Evolutionary conservation across 2,329 filamentous ascomycete genomes (phyloP), one percentile per base, ranked within the genome.

Genomic region (Tolypocladium ovalisporum): DNA sequence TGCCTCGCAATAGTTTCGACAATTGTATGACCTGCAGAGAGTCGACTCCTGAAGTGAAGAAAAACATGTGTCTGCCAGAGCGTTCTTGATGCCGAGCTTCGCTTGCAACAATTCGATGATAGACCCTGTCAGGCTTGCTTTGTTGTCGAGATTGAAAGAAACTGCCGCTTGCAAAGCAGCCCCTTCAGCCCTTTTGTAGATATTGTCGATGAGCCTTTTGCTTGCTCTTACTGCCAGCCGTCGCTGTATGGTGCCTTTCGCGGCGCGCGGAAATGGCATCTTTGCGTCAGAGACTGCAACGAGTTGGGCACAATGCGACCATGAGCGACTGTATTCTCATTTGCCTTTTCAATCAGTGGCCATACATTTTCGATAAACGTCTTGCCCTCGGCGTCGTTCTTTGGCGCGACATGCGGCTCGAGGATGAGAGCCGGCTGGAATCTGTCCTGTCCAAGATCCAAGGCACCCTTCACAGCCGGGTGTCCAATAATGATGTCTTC

Each of bases 381-480:
- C n/a, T 62, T 37, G 8, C 37, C 42, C 7, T 62, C 65, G 5
- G 59, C 61, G 9, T 65, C 58, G 1, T 59, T 64, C 36, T 63
- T 54, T 0, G 73, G 73, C 1, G 65, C 51, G 2, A 54, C 59
- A 2, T 56, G 37, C 0, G 77, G 76, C 59, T 82, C 80, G 42
- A 82, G 60, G 6, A 81, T 67, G 3, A 82, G 61, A 0, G 72
- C 75, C 0, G 79, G 68, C 61, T 81, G 75, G 61, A 81, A 78
- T 2, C 63, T 67, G 49, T 73, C 70, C 19, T 70, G 62, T 3
- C 79, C 79, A 0, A 79, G 75, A 12, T 77, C 63, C 2, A 76
- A 44, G 0, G 67, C 70, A 0, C 60, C 65, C 2, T 57, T 68
- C 12, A 76, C 60, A 0, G 49, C 54, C 0, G 69, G 65, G 27